Evolutionary conservation across 441 rosid genomes (phyloP), one percentile per base, ranked within the genome.

Genomic region (Omphalea diandra): DNA sequence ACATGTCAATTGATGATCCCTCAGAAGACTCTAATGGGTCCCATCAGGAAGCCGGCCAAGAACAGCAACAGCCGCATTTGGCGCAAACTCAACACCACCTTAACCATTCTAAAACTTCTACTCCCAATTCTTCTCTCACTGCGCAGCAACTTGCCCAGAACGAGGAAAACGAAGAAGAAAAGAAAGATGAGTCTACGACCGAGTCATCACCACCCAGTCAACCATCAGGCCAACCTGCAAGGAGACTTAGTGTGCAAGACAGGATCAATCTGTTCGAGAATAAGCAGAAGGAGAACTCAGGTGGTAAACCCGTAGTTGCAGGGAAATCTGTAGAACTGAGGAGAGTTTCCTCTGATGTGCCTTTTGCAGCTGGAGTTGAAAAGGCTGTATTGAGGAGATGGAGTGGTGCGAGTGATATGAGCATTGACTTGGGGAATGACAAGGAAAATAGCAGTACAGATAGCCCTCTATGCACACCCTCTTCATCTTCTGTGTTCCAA

Each of bases 331-430:
- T 75, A 20, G 99, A 95, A 77, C 81, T 87, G 74, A 88, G 92
- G 81, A 87, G 97, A 75, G 88, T 87, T n/a, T 85, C 99, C 18
- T 95, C 96, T 56, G 97, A 91, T 73, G 85, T 88, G 70, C 86
- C 88, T 11, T 83, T 88, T 65, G 84, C 75, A 24, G 57, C 92
- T 50, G 84, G 68, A 15, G 73, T 49, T 63, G 99, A 89, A 80
- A 93, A 81, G 84, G 89, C 87, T 69, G 95, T 83, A 63, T 81
- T 89, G 80, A 86, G 94, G 81, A 87, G 99, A 87, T 93, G 98
- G 99, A 95, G 99, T 77, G 99, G 97, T 31, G 88, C 91, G 26
- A 95, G 99, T 85, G 97, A 93, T 70, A 93, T 93, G 97, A 95
- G 99, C 84, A 86, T 95, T 67, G 99, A 90, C 81, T 77, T 88